These are phyloP conservation scores for Aspergillus quadricinctus DNA, from an alignment of 2,329 filamentous ascomycete genomes.

Conservation along the genomic window DNA sequence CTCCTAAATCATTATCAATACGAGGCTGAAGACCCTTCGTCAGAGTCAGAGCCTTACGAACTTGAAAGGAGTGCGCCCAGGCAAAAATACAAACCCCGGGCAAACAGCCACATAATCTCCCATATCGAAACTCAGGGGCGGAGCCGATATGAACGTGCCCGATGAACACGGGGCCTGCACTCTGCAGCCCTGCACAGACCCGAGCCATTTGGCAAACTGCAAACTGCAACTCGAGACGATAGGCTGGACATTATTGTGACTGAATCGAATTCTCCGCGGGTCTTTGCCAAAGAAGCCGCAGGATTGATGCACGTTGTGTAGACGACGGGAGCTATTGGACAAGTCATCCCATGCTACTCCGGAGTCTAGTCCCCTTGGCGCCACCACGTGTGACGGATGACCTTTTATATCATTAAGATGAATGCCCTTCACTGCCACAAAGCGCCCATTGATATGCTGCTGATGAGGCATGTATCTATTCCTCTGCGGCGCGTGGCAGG, in stretches of 20 bases:
- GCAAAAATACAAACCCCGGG: neutral
- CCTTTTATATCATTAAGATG: neutral
- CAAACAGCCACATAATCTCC: neutral
- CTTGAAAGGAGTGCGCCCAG: neutral
- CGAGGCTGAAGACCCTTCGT: neutral
- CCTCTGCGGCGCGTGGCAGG: neutral
- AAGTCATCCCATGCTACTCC: neutral
- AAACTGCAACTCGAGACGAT: neutral
- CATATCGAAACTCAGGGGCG: neutral
- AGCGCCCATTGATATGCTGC: neutral
- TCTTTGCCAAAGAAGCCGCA: neutral
- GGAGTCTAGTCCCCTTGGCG: neutral
- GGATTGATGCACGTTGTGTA: neutral
- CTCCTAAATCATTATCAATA: neutral
- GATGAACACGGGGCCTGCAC: neutral
- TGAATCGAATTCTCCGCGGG: neutral
- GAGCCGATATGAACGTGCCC: neutral
- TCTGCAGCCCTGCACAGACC: neutral
- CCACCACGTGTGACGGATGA: neutral
- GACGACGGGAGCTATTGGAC: neutral
- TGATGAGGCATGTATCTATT: neutral
- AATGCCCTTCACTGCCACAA: neutral
- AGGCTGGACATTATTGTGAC: neutral
- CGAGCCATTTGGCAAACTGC: neutral
- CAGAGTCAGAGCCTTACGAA: no score